Evolutionary conservation across 2,329 filamentous ascomycete species (phyloP), one percentile per base, ranked within the genome.

Genomic region (Colletotrichum sidae): DNA sequence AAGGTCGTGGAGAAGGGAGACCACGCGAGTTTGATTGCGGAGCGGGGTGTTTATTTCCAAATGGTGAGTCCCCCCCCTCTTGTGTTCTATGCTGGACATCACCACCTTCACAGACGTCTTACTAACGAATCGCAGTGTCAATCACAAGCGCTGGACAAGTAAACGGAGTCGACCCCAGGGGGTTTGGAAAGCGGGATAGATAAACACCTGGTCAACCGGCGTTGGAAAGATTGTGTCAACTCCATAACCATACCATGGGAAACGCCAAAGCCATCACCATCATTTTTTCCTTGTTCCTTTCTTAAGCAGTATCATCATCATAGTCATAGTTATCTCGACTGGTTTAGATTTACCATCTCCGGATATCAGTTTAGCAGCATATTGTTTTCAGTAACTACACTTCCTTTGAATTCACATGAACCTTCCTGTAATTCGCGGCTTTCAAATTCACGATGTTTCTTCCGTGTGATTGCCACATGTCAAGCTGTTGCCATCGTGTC

Each of bases 1-100:
- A 72, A 55, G 12, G 73, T 83, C n/a, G 70, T 80, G 1, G 80
- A 83, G 66, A 46, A 45, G 7, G 64, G 64, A n/a, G 54, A 59
- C 15, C 64, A 67, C 42, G 64, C 60, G 11, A 59, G 35, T 11
- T 13, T 67, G 25, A 59, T 67, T 41, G 60, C 60, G 17, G 55
- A 59, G 54, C 49, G 49, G 50, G 64, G 64, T 10, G 50, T 65
- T 10, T 67, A 67, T 44, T 67, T 50, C 54, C 60, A 67, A 15
- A 67, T 67, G 64, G 64, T 67, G 17, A 59, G 64, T 49, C 10
- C 15, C 33, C 3, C 15, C n/a, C 17, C n/a, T 47, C 7, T 7
- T 39, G 5, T 35, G 5, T 13, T 33, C 15, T 11, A 10, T 25
- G 25, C 25, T 25, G 25, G 25, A 25, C 25, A 25, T 25, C 25